These are phyloP conservation scores for Tothia fuscella DNA, from an alignment of 2,329 filamentous ascomycete species.

Conservation along the genomic window DNA sequence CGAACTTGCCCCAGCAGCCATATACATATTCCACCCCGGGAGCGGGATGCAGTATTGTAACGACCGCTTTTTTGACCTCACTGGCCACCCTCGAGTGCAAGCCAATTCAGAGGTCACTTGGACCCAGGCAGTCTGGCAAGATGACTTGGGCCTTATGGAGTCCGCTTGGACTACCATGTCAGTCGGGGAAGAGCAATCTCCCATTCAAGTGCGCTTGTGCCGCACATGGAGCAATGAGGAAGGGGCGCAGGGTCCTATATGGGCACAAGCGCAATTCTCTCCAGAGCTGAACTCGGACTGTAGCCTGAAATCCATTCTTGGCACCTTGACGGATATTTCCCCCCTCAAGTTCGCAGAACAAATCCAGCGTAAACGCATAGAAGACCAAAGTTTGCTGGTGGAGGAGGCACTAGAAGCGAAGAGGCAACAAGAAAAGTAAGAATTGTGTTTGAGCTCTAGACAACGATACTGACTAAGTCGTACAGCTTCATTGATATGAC, in stretches of 20 bases:
- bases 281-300: slow-evolving; percentile 9
- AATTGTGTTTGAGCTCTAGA: background rate
- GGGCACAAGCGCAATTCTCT: background rate
- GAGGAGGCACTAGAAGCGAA: slow-evolving; percentile 10
- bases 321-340: slow-evolving; percentile 22
- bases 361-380: slow-evolving; percentile 3
- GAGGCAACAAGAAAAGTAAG: slow-evolving; percentile 7
- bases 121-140: background rate
- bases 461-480: background rate
- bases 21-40: slow-evolving; percentile 2
- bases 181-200: slow-evolving; percentile 1
- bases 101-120: background rate
- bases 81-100: slow-evolving; percentile 4
- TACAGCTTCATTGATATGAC: slow-evolving; percentile 16
- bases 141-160: background rate
- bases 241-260: background rate
- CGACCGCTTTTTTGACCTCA: slow-evolving; percentile 9
- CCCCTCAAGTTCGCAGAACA: slow-evolving; percentile 21
- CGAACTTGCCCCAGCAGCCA: slow-evolving; percentile 5
- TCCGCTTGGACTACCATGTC: background rate
- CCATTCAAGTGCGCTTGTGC: background rate
- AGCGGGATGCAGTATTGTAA: slow-evolving; percentile 8
- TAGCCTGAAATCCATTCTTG: slow-evolving; percentile 19
- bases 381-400: too few species aligned
- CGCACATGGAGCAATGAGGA: background rate